These are phyloP conservation scores for Plasmodium chabaudi DNA, from an alignment of 169 alveolate species.

Conservation along the genomic window DNA sequence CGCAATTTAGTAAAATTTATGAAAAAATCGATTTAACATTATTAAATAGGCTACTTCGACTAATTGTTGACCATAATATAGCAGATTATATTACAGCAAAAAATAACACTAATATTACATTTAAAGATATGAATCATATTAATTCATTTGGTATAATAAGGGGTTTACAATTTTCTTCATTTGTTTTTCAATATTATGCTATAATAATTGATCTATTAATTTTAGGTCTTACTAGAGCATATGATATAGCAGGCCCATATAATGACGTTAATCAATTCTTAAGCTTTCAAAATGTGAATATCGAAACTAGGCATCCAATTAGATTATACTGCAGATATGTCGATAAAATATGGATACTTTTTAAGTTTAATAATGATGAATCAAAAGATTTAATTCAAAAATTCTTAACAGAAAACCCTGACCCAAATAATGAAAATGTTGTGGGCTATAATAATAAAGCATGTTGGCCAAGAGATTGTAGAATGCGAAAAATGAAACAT, in stretches of 20 bases:
- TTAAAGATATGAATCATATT: constrained; percentile 99
- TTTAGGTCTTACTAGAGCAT: constrained; percentile 98
- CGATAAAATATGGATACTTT: constrained; percentile 95
- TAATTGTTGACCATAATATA: constrained; percentile 99
- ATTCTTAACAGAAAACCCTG: constrained; percentile 99
- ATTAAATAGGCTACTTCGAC: constrained; percentile 96
- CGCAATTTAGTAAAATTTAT: constrained; percentile 90
- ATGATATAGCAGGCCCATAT: constrained; percentile 99
- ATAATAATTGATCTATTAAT: constrained; percentile 94
- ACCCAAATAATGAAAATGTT: constrained; percentile 99
- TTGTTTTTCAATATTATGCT: constrained; percentile 96
- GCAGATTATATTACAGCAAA: constrained; percentile 99
- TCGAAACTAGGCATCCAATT: constrained; percentile 98
- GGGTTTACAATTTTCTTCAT: constrained; percentile 98
- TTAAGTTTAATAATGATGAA: constrained; percentile 96
- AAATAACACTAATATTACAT: constrained; percentile 97
- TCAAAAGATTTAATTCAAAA: constrained; percentile 97
- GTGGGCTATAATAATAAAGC: constrained; percentile 99
- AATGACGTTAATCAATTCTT: constrained; percentile 96
- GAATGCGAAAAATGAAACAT: constrained; percentile 99
- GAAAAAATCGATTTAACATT: constrained; percentile 99
- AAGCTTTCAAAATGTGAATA: constrained; percentile 94
- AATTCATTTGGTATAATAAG: constrained; percentile 98
- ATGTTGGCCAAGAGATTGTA: constrained; percentile 99
- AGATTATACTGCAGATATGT: constrained; percentile 97